Evolutionary conservation across 2,329 filamentous ascomycete species (phyloP).

Genomic region (Colletotrichum tropicicola): DNA sequence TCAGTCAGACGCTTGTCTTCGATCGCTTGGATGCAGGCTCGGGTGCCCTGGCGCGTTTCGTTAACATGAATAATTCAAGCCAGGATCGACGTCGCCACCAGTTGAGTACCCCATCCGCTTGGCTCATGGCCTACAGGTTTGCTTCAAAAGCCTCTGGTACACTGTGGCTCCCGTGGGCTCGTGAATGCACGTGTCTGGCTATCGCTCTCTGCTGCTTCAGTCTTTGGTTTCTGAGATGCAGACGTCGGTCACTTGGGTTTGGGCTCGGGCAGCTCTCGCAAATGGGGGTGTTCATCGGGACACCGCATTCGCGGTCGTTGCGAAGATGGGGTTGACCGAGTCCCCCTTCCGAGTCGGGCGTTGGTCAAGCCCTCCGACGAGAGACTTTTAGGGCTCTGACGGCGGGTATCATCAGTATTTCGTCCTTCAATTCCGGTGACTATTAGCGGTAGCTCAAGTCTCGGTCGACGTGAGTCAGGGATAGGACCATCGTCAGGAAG

Average conservation of each 20-base stretch:
- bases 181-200: background rate
- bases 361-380: conserved; percentile 2
- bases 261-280: background rate
- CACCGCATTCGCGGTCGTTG: background rate
- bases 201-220: background rate
- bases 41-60: too few relatives aligned
- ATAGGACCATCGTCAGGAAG: background rate
- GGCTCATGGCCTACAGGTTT: too few relatives aligned
- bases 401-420: too few relatives aligned
- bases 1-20: too few relatives aligned
- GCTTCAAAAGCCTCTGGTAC: too few relatives aligned
- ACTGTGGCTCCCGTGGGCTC: background rate
- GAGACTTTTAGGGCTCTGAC: background rate
- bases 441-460: background rate
- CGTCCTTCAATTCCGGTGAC: background rate
- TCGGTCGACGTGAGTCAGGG: background rate
- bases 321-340: background rate
- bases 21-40: too few relatives aligned
- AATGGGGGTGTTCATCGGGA: background rate
- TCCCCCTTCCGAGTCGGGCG: background rate
- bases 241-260: background rate
- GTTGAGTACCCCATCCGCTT: too few relatives aligned
- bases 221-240: background rate
- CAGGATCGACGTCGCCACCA: too few relatives aligned
- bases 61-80: too few relatives aligned